Evolutionary conservation across 495 filamentous ascomycete species (phyloP), one percentile per base, ranked within the genome.

Genomic region (Elasticomyces elasticus): DNA sequence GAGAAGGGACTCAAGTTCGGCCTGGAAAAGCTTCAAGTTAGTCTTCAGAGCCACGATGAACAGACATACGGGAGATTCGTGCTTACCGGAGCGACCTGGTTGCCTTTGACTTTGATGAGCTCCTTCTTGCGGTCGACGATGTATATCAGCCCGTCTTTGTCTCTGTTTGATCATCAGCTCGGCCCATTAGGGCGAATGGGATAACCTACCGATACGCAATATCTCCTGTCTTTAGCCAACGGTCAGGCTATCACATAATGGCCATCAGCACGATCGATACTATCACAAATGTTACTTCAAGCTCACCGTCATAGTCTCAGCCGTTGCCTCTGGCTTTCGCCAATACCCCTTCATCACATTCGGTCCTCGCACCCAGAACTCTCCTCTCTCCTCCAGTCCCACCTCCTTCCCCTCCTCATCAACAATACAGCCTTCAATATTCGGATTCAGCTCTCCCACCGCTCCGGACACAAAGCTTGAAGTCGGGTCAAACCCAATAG

Each of bases 361-460:
- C 30, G 69, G 69, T 23, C 55, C 66, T 19, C 59, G 55, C 1
- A 68, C 53, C 66, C 64, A 67, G 2, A 71, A 30, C 55, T 71
- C 69, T 2, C 69, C 69, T 41, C 67, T 49, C 50, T 67, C 59
- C 12, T 26, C 1, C 23, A 17, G 9, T 13, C 59, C 62, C 9
- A 66, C 62, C 40, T 69, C 62, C 30, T 51, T 59, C 5, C 62
- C 67, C n/a, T 66, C 62, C 6, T 68, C 64, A 40, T 69, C 68
- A 69, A 85, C 72, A 51, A 88, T 74, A 60, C 76, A 77, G 4
- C 74, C 84, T 58, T 77, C 72, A 55, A 79, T 85, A 62, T 89
- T 89, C 38, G 85, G 71, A 57, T 77, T 74, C 46, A 85, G 64
- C 69, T 87, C 81, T 12, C 86, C 86, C 4, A 91, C 83, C 7